A percentile compares a stretch with the other conserved stretches of the same genome.
Conservation (phyloP, 805 yeast genomes). For the Cyberlindnera suaveolens region DNA sequence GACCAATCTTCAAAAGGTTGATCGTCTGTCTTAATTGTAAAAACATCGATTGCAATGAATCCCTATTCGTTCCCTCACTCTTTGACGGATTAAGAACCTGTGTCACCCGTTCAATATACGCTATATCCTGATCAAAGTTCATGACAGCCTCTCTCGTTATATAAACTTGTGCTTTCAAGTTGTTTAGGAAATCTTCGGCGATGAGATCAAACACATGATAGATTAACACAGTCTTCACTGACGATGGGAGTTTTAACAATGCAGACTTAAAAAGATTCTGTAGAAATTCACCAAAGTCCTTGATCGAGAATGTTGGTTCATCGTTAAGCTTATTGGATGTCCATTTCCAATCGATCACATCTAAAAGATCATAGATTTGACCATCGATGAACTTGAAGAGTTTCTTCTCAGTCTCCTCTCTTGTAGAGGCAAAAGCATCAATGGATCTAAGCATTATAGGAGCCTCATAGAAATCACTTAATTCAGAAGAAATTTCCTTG, state of each 20-base stretch:
- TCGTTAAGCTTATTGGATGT: slow-evolving; percentile 39
- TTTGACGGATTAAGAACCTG: slow-evolving; percentile 28
- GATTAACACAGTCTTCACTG: slow-evolving; percentile 72
- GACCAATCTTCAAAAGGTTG: slow-evolving; percentile 59
- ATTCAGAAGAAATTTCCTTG: slow-evolving; percentile 44
- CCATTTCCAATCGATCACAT: slow-evolving; percentile 87
- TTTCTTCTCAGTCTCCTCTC: slow-evolving; percentile 70
- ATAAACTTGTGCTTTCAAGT: slow-evolving; percentile 48
- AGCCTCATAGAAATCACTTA: slow-evolving; percentile 31
- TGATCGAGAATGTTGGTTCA: slow-evolving; percentile 68
- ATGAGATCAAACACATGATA: slow-evolving; percentile 84
- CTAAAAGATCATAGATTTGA: slow-evolving; percentile 73
- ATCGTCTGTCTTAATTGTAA: slow-evolving; percentile 76
- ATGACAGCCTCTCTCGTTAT: slow-evolving; percentile 53
- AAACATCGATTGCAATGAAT: slow-evolving; percentile 66
- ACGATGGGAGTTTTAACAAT: slow-evolving; percentile 71
- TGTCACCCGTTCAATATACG: slow-evolving; percentile 58
- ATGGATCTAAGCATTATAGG: slow-evolving; percentile 45
- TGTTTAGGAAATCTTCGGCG: slow-evolving; percentile 59
- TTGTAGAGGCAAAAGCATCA: slow-evolving; percentile 47
- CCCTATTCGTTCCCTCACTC: slow-evolving; percentile 21
- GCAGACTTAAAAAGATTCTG: slow-evolving; percentile 83
- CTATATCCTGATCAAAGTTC: slow-evolving; percentile 76
- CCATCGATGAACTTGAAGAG: slow-evolving; percentile 78
- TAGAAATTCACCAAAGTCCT: slow-evolving; percentile 80